phyloP scores from a whole-genome alignment of 306 rosid genomes.

The Dalbergia cochinchinensis region DNA sequence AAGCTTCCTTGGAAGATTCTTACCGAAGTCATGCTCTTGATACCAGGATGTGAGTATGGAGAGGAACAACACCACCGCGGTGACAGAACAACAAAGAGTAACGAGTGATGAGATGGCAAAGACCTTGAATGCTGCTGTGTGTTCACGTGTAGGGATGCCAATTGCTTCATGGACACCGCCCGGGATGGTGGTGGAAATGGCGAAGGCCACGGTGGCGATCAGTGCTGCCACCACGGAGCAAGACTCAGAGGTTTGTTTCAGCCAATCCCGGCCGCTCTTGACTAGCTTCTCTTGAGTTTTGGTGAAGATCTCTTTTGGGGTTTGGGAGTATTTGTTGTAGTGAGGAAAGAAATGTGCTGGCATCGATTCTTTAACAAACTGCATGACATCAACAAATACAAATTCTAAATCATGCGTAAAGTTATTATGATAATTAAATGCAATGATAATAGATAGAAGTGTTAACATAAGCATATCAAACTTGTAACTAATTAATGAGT shows the following conservation, averaged over 20 bases:
- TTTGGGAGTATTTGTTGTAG: slow-evolving; percentile 40
- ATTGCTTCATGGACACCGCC: slow-evolving; percentile 5
- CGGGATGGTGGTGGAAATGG: slow-evolving; percentile 46
- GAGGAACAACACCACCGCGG: slow-evolving; percentile 50
- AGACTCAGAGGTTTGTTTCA: slow-evolving; percentile 52
- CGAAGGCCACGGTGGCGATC: slow-evolving; percentile 60
- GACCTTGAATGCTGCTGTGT: slow-evolving; percentile 26
- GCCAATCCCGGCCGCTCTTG: slow-evolving; percentile 52
- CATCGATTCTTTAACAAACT: slow-evolving; percentile 59
- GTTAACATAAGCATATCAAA: no score
- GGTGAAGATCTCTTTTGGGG: slow-evolving; percentile 53
- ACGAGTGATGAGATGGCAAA: slow-evolving; percentile 50
- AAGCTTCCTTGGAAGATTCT: slow-evolving; percentile 51
- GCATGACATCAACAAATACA: neutral
- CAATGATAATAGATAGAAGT: no score
- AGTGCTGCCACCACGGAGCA: slow-evolving; percentile 68
- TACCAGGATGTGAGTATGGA: slow-evolving; percentile 55
- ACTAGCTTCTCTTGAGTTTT: slow-evolving; percentile 38
- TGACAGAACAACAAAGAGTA: slow-evolving; percentile 50
- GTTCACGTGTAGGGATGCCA: slow-evolving; percentile 38
- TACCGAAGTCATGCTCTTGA: slow-evolving; percentile 47
- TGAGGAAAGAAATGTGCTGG: slow-evolving; percentile 37
- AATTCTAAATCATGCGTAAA: no score
- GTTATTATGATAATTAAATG: no score
- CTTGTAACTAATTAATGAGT: no score